Conservation (phyloP, 495 filamentous ascomycete species). For the Aspergillus homomorphus region DNA sequence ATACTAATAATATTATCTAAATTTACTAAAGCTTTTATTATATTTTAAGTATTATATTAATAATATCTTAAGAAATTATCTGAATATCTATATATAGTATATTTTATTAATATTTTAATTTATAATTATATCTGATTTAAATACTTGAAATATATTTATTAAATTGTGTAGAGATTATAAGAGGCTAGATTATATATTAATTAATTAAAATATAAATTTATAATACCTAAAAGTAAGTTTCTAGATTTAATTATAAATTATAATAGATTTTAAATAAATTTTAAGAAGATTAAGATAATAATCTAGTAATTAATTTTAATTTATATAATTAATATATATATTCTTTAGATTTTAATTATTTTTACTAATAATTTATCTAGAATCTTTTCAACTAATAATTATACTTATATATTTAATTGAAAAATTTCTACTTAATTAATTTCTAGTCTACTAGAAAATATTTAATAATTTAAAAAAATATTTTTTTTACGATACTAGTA, state of each 20-base stretch:
- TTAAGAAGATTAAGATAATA: neutral
- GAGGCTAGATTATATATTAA: neutral
- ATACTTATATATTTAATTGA: too few species aligned
- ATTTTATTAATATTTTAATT: neutral
- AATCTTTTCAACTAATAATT: neutral
- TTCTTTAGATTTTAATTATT: neutral
- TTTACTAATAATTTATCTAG: neutral
- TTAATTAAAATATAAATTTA: slow-evolving; percentile 3
- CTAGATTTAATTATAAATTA: neutral
- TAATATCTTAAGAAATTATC: slow-evolving; percentile 3
- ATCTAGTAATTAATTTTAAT: slow-evolving; percentile 1
- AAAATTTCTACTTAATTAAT: too few species aligned
- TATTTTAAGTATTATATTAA: slow-evolving; percentile 5
- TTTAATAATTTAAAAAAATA: too few species aligned
- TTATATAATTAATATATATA: slow-evolving; percentile 1
- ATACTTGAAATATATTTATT: neutral
- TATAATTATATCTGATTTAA: slow-evolving; percentile 1
- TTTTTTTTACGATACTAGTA: too few species aligned
- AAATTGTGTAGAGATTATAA: slow-evolving; percentile 2
- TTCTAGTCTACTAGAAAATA: too few species aligned
- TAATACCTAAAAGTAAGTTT: neutral
- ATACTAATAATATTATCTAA: neutral
- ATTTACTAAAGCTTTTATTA: neutral
- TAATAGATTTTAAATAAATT: neutral
- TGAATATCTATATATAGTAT: neutral